Evolutionary conservation across 805 yeast genomes (phyloP), one percentile per base, ranked within the genome.

Genomic region (Suhomyces emberorum): DNA sequence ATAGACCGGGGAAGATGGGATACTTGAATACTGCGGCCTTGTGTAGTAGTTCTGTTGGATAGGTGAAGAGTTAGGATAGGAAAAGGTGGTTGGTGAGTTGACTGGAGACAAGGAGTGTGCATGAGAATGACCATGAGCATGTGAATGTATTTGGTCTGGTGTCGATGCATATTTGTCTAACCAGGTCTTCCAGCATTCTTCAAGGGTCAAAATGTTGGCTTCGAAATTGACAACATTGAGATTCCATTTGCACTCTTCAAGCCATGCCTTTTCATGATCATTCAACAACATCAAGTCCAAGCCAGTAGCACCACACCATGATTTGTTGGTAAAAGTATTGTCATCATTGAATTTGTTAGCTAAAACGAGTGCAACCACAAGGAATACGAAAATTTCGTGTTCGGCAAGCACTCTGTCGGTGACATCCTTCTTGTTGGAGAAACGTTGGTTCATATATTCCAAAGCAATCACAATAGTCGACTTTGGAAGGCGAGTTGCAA

Each of bases 221-320:
- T 59, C 67, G 41, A 61, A 65, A 33, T 55, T 54, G 24, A 63
- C 70, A 3, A 64, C 70, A 41, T 59, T 65, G 38, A 83, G 62
- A 50, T 69, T 72, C 86, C 88, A 83, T 41, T 77, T 63, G 34
- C 81, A 69, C 22, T 69, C 67, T 7, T 55, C 50, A 41, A 87
- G 70, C 91, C 95, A 91, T 30, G 65, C 68, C 36, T 74, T 75
- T 65, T 91, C 98, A 42, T 77, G 64, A 12, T 56, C 51, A 52
- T 89, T 88, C 44, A 91, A 71, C 23, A 72, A 61, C 2, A 54
- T 53, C 32, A 86, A 69, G 5, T 76, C 61, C 44, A 91, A 72
- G 14, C 95, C 95, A 4, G 96, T 85, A n/a, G 97, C 98, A 43
- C 88, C 88, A 28, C 88, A 77, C 98, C 98, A 91, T 6, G 96